phyloP scores from a whole-genome alignment of 73 alveolate species.

The Effrenium voratum region DNA sequence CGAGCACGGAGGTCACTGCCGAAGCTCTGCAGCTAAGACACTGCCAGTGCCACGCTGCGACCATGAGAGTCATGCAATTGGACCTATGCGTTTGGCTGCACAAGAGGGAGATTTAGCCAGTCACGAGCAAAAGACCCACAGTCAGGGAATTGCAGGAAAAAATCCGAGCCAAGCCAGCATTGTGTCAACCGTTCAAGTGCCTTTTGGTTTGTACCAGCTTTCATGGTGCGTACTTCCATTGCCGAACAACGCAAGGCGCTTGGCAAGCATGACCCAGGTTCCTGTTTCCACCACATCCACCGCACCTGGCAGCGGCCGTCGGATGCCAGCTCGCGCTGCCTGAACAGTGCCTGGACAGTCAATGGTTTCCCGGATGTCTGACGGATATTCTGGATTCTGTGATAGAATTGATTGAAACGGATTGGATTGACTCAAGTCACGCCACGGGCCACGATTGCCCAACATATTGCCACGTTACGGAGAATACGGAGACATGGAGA shows the following conservation, averaged over 20 bases:
- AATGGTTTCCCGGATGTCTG: neutral
- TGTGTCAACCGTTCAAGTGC: neutral
- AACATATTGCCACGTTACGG: too few relatives aligned
- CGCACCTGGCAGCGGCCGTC: constrained; percentile 59
- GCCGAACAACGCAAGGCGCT: neutral
- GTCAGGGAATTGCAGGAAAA: too few relatives aligned
- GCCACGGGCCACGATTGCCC: too few relatives aligned
- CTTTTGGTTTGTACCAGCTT: neutral
- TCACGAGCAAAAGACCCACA: too few relatives aligned
- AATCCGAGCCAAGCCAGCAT: neutral
- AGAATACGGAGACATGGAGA: too few relatives aligned
- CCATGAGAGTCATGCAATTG: neutral
- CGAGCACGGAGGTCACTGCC: neutral
- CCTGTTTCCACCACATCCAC: too few relatives aligned
- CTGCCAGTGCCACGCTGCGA: neutral
- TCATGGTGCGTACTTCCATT: neutral
- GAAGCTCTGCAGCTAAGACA: neutral
- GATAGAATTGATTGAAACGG: too few relatives aligned
- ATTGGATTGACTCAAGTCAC: too few relatives aligned
- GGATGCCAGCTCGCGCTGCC: constrained; percentile 32
- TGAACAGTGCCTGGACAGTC: constrained; percentile 72
- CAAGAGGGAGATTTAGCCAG: too few relatives aligned
- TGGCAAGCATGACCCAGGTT: too few relatives aligned
- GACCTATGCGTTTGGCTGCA: neutral
- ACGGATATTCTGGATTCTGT: too few relatives aligned